phyloP scores from a whole-genome alignment of 2,329 filamentous ascomycete species.

The Aspergillus versicolor region DNA sequence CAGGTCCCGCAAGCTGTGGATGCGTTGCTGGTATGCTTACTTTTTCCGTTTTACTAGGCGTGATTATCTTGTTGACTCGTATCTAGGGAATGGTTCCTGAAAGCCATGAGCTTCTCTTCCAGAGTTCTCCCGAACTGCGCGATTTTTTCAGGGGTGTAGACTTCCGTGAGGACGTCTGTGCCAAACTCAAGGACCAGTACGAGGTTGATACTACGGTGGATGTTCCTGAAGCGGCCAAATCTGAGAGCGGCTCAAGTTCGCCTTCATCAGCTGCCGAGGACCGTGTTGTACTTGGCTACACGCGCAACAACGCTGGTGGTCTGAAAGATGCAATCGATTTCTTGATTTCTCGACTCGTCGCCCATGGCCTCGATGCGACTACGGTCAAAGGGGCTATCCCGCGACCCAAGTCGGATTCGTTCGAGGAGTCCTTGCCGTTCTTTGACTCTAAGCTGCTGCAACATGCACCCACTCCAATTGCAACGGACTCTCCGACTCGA shows the following conservation, averaged over 20 bases:
- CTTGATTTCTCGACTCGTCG: conserved; percentile 79
- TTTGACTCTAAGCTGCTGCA: conserved; percentile 97
- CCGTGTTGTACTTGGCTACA: conserved; percentile 74
- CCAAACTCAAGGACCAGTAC: conserved; percentile 86
- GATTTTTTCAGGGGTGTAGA: conserved; percentile 79
- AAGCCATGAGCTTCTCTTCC: conserved; percentile 85
- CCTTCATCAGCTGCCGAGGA: conserved; percentile 51
- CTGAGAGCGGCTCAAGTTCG: conserved; percentile 41
- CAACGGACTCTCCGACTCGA: conserved; percentile 86
- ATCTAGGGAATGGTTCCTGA: conserved; percentile 90
- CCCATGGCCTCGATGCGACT: conserved; percentile 81
- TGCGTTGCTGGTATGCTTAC: conserved; percentile 71
- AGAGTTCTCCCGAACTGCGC: conserved; percentile 71
- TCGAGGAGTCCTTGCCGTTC: conserved; percentile 93
- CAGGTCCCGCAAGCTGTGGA: conserved; percentile 97
- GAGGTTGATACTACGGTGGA: conserved; percentile 82
- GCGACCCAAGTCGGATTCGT: conserved; percentile 97
- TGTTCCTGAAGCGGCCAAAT: conserved; percentile 35
- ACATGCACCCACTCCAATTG: conserved; percentile 76
- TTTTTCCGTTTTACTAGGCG: background rate
- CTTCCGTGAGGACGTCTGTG: conserved; percentile 75
- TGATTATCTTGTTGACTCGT: background rate
- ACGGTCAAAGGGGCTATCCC: conserved; percentile 93
- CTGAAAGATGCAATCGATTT: conserved; percentile 96
- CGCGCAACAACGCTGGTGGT: conserved; percentile 93